A percentile compares a stretch with the other conserved stretches of the same genome.
phyloP scores from a whole-genome alignment of 495 filamentous ascomycete genomes.

The Tuber aestivum region DNA sequence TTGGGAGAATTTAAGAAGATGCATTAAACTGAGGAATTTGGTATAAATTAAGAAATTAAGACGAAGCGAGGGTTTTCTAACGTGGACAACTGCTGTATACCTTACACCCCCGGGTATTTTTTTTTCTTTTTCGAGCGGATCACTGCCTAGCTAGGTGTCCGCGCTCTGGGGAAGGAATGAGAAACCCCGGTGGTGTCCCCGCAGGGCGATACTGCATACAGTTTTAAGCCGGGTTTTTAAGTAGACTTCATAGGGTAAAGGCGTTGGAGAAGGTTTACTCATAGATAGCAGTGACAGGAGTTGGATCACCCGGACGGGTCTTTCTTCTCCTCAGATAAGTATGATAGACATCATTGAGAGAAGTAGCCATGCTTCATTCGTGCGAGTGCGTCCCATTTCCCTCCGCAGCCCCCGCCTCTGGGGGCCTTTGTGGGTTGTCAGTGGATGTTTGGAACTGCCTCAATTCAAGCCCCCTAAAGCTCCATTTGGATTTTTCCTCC shows the following conservation, averaged over 20 bases:
- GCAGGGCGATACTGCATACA: background rate
- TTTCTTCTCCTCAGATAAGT: background rate
- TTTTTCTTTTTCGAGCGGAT: background rate
- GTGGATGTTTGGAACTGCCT: background rate
- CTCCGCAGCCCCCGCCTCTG: background rate
- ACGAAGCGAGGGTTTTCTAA: background rate
- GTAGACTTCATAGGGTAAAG: background rate
- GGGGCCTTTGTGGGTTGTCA: background rate
- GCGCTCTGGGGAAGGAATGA: background rate
- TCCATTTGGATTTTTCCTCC: background rate
- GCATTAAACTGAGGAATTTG: background rate
- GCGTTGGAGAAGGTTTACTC: background rate
- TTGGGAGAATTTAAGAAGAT: background rate
- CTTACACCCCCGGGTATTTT: background rate
- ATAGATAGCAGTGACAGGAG: background rate
- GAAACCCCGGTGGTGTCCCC: background rate
- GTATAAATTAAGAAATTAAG: background rate
- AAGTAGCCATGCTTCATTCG: background rate
- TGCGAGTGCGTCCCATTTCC: background rate
- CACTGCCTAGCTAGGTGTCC: background rate
- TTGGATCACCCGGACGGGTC: background rate
- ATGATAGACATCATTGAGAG: background rate
- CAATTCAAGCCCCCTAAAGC: background rate
- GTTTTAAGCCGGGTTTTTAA: background rate
- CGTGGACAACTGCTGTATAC: background rate